phyloP scores from a whole-genome alignment of 257 asterid species.

The Fraxinus pennsylvanica region DNA sequence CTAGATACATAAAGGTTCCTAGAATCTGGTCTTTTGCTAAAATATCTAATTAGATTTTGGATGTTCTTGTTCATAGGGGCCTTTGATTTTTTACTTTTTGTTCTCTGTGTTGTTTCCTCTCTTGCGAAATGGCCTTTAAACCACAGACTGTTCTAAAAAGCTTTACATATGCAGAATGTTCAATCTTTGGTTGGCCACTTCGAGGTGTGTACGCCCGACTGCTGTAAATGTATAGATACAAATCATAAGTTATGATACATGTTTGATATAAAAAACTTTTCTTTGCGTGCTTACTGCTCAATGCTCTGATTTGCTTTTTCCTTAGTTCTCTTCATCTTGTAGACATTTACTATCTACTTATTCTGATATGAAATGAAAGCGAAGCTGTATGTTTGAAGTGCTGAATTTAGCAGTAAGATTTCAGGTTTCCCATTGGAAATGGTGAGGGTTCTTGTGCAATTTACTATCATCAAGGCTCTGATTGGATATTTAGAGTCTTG shows the following conservation, averaged over 20 bases:
- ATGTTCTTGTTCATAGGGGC: neutral
- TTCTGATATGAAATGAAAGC: neutral
- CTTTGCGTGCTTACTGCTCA: neutral
- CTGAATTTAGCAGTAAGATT: neutral
- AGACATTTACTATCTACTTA: neutral
- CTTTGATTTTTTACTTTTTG: neutral
- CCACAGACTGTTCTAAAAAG: constrained; percentile 11
- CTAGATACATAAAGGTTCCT: constrained; percentile 27
- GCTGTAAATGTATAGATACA: constrained; percentile 37
- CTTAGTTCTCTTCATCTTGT: neutral
- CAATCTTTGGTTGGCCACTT: constrained; percentile 27
- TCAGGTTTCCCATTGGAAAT: neutral
- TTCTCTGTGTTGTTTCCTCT: constrained; percentile 21
- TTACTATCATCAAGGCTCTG: neutral
- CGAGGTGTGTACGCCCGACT: constrained; percentile 26
- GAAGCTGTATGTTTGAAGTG: neutral
- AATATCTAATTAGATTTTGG: constrained; percentile 21
- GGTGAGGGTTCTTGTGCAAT: neutral
- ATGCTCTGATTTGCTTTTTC: neutral
- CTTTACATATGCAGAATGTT: constrained; percentile 26
- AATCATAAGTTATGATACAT: constrained; percentile 2
- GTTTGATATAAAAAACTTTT: neutral
- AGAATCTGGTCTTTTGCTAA: constrained; percentile 10
- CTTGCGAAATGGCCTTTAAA: constrained; percentile 28
- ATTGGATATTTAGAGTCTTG: neutral